These are phyloP conservation scores for Paspalum vaginatum DNA, from an alignment of 176 grass and related monocot species.

Conservation along the genomic window DNA sequence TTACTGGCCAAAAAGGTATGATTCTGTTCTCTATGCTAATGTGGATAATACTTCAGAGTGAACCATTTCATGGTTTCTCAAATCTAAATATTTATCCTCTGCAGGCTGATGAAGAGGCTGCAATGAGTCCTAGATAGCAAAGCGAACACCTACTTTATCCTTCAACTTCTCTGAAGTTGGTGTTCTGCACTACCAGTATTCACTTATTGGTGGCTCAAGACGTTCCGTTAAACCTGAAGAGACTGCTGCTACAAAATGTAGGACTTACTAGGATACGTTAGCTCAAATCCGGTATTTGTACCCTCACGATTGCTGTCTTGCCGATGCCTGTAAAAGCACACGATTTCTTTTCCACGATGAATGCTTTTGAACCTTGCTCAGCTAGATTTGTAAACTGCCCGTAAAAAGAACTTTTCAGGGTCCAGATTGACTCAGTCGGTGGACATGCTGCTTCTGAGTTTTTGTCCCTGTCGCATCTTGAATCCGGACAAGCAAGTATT, in stretches of 20 bases:
- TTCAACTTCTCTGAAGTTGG: constrained; percentile 13
- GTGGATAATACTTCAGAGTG: constrained; percentile 14
- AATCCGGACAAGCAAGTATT: constrained; percentile 9
- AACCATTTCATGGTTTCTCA: constrained; percentile 36
- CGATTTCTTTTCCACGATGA: constrained; percentile 1
- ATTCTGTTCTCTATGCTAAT: constrained; percentile 15
- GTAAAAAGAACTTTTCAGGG: not conserved
- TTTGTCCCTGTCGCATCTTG: constrained; percentile 26
- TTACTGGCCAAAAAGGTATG: constrained; percentile 70
- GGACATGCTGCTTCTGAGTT: not conserved
- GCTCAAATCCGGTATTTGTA: constrained; percentile 18
- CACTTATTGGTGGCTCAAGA: constrained; percentile 1
- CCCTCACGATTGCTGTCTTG: not conserved
- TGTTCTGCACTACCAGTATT: constrained; percentile 10
- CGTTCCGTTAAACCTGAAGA: constrained; percentile 33
- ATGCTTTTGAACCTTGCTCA: constrained; percentile 10
- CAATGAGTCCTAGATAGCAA: constrained; percentile 65
- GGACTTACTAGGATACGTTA: constrained; percentile 11
- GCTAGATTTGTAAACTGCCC: constrained; percentile 11
- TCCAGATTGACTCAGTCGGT: not conserved
- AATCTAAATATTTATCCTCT: constrained; percentile 24
- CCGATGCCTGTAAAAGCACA: constrained; percentile 22
- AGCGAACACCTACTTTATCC: constrained; percentile 13
- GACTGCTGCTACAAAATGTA: constrained; percentile 32
- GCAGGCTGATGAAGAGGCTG: constrained; percentile 60